A percentile compares a stretch with the other conserved stretches of the same genome.
Conservation (phyloP, 768 basidiomycete genomes). For the Coprinopsis marcescibilis region DNA sequence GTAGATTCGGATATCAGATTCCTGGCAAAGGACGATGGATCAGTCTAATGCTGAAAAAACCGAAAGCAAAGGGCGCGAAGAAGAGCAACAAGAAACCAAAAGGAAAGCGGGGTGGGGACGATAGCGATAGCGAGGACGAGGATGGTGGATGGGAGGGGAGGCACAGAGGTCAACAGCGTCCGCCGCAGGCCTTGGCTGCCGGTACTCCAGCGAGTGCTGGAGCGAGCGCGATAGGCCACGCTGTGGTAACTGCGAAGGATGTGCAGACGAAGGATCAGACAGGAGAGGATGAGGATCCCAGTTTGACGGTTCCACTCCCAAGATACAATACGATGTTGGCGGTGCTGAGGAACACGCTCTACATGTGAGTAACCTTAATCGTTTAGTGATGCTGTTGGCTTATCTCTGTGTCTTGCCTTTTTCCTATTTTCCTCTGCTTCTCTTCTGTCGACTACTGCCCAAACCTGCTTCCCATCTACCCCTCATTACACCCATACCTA, state of each 20-base stretch:
- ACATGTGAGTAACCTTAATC: conserved; percentile 76
- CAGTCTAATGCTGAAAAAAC: conserved; percentile 68
- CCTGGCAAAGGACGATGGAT: conserved; percentile 74
- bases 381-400: background rate
- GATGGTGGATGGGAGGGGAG: conserved; percentile 10
- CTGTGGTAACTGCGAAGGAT: background rate
- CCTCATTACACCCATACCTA: no score
- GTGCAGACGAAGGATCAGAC: background rate
- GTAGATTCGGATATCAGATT: conserved; percentile 74
- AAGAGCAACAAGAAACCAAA: conserved; percentile 38
- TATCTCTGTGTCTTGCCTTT: background rate
- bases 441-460: background rate
- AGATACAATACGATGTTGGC: conserved; percentile 89
- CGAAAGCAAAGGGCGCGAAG: conserved; percentile 47
- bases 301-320: conserved; percentile 55
- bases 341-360: conserved; percentile 77
- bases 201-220: no score
- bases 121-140: conserved; percentile 17
- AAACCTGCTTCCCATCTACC: background rate
- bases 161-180: no score
- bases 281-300: conserved; percentile 42
- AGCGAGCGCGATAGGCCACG: no score
- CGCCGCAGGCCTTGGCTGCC: no score
- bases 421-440: background rate
- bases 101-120: conserved; percentile 16